A percentile compares a stretch with the other conserved stretches of the same genome.
phyloP scores from a whole-genome alignment of 306 rosid species.

The Quercus parvula region DNA sequence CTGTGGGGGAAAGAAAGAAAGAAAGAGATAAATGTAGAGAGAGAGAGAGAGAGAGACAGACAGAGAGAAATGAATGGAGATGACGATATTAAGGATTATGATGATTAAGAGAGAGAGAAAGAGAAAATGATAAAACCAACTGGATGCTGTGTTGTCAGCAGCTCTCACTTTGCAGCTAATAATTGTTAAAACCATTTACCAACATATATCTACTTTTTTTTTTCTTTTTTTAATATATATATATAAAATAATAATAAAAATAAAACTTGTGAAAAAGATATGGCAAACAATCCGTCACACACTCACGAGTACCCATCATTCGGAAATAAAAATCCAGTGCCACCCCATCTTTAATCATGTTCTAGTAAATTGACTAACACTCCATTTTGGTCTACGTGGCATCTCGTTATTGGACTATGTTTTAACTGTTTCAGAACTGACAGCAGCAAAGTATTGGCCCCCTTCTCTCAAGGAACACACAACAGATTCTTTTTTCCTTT shows the following conservation, averaged over 20 bases:
- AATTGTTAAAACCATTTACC: slow-evolving; percentile 25
- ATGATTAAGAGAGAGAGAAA: slow-evolving; percentile 33
- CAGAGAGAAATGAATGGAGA: slow-evolving; percentile 38
- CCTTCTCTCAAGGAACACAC: not conserved
- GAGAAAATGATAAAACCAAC: slow-evolving; percentile 6
- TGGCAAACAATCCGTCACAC: not conserved
- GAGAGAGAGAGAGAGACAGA: slow-evolving; percentile 2
- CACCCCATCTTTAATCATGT: not conserved
- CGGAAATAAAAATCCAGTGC: not conserved
- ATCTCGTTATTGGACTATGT: slow-evolving; percentile 19
- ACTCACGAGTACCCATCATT: not conserved
- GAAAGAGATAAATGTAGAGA: slow-evolving; percentile 30
- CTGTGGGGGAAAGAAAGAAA: slow-evolving; percentile 8
- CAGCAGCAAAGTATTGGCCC: slow-evolving; percentile 5
- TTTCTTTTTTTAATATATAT: not conserved
- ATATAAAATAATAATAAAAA: not conserved
- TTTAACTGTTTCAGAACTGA: slow-evolving; percentile 14
- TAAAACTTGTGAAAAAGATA: not conserved
- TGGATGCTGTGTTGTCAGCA: slow-evolving; percentile 43
- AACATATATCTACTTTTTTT: not conserved
- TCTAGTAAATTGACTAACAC: slow-evolving; percentile 19
- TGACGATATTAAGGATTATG: slow-evolving; percentile 28
- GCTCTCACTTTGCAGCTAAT: slow-evolving; percentile 47
- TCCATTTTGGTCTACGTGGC: slow-evolving; percentile 12
- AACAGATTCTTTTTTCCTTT: not conserved